Evolutionary conservation across 2,329 filamentous ascomycete species (phyloP), one percentile per base, ranked within the genome.

Genomic region (Fusarium robinianum): DNA sequence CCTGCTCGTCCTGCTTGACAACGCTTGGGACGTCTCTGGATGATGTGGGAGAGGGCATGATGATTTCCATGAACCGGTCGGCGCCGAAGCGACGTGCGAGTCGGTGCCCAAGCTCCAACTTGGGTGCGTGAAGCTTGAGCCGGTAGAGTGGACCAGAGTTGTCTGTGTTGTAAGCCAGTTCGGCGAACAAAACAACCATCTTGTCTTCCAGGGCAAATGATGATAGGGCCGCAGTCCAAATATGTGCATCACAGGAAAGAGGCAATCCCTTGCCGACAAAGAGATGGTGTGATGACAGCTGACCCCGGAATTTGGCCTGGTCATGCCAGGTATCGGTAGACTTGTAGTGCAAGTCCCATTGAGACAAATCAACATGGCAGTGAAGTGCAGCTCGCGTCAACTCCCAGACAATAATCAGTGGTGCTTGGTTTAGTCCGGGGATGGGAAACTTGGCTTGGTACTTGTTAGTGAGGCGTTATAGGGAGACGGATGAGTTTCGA

Each of bases 21-120:
- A 64, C 34, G 0, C 49, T 35, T 0, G 67, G 63, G 0, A 61
- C 56, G 2, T 64, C 53, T 3, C 55, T 63, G 1, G 42, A 46
- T 5, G 61, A 62, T 2, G 57, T 64, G 0, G 72, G 67, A 0
- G 70, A 69, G 0, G 81, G 80, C 5, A 83, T 67, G 5, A 72
- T 60, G 1, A 85, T 44, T 39, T 84, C 78, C 2, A 85, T 48
- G 31, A 83, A 83, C 1, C 81, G 72, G 50, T 85, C 80, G 0
- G 73, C 63, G 0, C 81, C 80, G 51, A 82, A 83, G 5, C 74
- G 74, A 9, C 81, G 73, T 14, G 67, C 66, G 0, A 84, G 61
- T 2, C 81, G 75, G 59, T 81, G 72, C 0, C 75, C 67, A 3
- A 69, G 58, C 17, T 80, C 76, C 2, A 81, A 58, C 8, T 64